phyloP scores from a whole-genome alignment of 768 basidiomycete genomes.

The Gloeopeniophorella convolvens region DNA sequence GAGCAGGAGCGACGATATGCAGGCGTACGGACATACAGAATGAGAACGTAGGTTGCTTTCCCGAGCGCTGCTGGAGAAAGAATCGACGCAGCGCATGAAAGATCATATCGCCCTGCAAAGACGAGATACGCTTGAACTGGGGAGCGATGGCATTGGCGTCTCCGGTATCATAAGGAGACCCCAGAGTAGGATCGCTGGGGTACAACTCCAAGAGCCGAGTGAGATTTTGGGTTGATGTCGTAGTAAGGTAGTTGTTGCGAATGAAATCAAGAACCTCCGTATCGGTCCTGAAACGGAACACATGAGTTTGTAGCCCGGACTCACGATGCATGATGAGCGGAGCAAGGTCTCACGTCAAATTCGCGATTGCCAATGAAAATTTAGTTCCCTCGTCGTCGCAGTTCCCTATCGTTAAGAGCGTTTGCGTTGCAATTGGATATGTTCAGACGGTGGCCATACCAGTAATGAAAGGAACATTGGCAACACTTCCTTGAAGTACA shows the following conservation, averaged over 20 bases:
- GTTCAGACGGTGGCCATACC: no score
- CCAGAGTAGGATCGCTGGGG: constrained; percentile 19
- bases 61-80: constrained; percentile 28
- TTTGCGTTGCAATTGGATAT: no score
- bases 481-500: constrained; percentile 32
- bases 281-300: constrained; percentile 19
- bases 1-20: not conserved
- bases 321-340: not conserved
- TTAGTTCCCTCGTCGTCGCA: constrained; percentile 26
- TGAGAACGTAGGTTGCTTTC: constrained; percentile 29
- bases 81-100: constrained; percentile 33
- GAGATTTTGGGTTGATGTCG: constrained; percentile 7
- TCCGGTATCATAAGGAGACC: constrained; percentile 28
- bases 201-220: constrained; percentile 11
- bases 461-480: constrained; percentile 21
- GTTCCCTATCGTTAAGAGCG: no score
- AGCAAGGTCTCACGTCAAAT: constrained; percentile 23
- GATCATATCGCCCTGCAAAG: constrained; percentile 31
- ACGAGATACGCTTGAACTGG: constrained; percentile 35
- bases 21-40: constrained; percentile 28
- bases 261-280: constrained; percentile 13
- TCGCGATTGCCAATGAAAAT: constrained; percentile 19
- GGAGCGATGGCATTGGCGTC: constrained; percentile 24
- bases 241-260: constrained; percentile 1
- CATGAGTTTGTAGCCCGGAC: not conserved